These are phyloP conservation scores for Raphanus raphanistrum DNA, from an alignment of 345 rosid genomes.

Conservation along the genomic window DNA sequence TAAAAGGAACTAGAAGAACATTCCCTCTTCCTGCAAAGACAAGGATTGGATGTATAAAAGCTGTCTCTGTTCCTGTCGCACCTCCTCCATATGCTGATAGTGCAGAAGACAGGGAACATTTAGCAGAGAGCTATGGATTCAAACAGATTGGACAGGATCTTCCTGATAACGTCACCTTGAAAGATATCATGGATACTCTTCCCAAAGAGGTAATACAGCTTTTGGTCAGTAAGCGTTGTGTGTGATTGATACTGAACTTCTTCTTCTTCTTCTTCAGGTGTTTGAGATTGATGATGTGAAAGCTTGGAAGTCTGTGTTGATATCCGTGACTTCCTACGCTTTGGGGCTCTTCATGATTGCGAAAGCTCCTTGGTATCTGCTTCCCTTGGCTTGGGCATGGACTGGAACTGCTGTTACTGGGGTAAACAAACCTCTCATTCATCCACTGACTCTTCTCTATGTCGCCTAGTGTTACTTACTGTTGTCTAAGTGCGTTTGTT, in stretches of 20 bases:
- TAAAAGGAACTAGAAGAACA: constrained; percentile 43
- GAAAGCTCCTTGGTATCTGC: constrained; percentile 87
- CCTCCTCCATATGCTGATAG: constrained; percentile 51
- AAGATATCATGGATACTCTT: constrained; percentile 73
- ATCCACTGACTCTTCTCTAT: background rate
- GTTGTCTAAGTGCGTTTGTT: constrained; percentile 3
- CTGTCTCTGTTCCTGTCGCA: constrained; percentile 66
- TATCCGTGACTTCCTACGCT: constrained; percentile 76
- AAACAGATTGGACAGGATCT: constrained; percentile 83
- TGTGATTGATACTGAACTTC: background rate
- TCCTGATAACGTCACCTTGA: constrained; percentile 72
- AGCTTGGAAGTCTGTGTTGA: constrained; percentile 84
- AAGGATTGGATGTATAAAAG: constrained; percentile 45
- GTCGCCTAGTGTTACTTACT: background rate
- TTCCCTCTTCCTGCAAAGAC: constrained; percentile 38
- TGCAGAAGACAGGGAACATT: constrained; percentile 58
- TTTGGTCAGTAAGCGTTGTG: background rate
- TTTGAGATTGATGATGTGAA: constrained; percentile 82
- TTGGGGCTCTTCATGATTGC: constrained; percentile 85
- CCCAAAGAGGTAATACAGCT: constrained; percentile 60
- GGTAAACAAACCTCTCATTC: constrained; percentile 37
- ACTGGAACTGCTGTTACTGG: constrained; percentile 93
- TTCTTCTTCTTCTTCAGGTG: constrained; percentile 48
- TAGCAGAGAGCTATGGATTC: constrained; percentile 82
- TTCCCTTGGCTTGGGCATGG: constrained; percentile 98